Evolutionary conservation across 305 asterid species (phyloP).

Genomic region (Fraxinus ornus): DNA sequence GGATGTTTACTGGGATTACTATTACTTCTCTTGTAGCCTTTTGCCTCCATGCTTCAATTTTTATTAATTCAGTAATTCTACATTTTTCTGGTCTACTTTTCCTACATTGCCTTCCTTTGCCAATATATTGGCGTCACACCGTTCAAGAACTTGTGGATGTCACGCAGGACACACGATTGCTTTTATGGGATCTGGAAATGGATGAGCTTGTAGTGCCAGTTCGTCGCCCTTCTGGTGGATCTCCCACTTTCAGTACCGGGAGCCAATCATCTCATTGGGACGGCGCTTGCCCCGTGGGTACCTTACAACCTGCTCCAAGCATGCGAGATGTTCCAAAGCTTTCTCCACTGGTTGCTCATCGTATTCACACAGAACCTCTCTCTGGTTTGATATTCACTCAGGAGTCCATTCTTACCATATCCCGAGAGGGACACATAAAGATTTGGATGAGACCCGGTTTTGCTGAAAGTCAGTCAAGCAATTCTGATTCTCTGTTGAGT

Average conservation of each 20-base stretch:
- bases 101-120: background rate
- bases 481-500: slow-evolving; percentile 53
- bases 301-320: slow-evolving; percentile 86
- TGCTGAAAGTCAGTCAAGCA: slow-evolving; percentile 56
- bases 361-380: slow-evolving; percentile 94
- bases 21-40: background rate
- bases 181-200: slow-evolving; percentile 96
- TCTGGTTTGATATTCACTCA: slow-evolving; percentile 82
- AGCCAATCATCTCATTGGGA: slow-evolving; percentile 99
- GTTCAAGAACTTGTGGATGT: slow-evolving; percentile 1
- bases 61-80: background rate
- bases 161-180: slow-evolving; percentile 85
- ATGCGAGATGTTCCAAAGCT: slow-evolving; percentile 85
- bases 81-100: background rate
- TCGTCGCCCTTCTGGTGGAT: slow-evolving; percentile 90
- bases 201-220: slow-evolving; percentile 95
- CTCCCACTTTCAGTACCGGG: slow-evolving; percentile 86
- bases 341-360: slow-evolving; percentile 79
- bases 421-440: slow-evolving; percentile 91
- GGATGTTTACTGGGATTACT: background rate
- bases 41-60: background rate
- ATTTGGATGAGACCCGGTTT: slow-evolving; percentile 86
- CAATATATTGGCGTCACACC: background rate
- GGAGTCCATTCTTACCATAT: slow-evolving; percentile 78
- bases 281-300: slow-evolving; percentile 69